phyloP scores from a whole-genome alignment of 2,329 filamentous ascomycete species.

The Talaromyces sp. region DNA sequence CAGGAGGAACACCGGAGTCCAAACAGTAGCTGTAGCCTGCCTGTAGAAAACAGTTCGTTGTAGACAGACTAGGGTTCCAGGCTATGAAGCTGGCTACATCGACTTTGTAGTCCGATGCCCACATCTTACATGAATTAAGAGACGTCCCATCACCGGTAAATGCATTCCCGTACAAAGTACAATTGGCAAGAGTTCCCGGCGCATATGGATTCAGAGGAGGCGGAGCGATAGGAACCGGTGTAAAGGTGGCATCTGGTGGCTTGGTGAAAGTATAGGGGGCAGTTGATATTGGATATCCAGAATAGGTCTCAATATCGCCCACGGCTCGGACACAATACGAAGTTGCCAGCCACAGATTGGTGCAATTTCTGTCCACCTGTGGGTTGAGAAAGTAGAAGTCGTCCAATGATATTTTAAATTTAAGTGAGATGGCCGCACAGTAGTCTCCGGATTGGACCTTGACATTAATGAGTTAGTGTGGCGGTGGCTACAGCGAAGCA shows the following conservation, averaged over 20 bases:
- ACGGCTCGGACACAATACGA: neutral
- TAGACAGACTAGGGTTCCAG: neutral
- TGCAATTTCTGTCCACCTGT: conserved; percentile 16
- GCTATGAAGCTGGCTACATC: neutral
- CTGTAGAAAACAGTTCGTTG: neutral
- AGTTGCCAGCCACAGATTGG: neutral
- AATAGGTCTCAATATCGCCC: neutral
- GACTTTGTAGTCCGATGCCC: neutral
- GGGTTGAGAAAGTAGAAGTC: conserved; percentile 21
- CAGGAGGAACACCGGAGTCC: neutral
- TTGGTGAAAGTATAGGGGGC: neutral
- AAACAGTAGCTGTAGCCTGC: neutral
- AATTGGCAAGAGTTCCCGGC: neutral
- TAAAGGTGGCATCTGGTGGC: neutral
- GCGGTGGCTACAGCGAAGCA: neutral
- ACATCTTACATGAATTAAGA: neutral
- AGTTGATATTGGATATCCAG: neutral
- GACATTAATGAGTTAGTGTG: neutral
- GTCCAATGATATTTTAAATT: conserved; percentile 9
- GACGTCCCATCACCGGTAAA: neutral
- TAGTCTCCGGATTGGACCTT: conserved; percentile 15
- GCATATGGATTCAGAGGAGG: neutral
- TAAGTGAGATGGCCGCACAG: conserved; percentile 16
- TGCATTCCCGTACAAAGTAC: neutral
- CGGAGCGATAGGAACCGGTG: neutral